A percentile compares a stretch with the other conserved stretches of the same genome.
Evolutionary conservation across 2,329 filamentous ascomycete species (phyloP).

Genomic region (Penicillium frequentans): DNA sequence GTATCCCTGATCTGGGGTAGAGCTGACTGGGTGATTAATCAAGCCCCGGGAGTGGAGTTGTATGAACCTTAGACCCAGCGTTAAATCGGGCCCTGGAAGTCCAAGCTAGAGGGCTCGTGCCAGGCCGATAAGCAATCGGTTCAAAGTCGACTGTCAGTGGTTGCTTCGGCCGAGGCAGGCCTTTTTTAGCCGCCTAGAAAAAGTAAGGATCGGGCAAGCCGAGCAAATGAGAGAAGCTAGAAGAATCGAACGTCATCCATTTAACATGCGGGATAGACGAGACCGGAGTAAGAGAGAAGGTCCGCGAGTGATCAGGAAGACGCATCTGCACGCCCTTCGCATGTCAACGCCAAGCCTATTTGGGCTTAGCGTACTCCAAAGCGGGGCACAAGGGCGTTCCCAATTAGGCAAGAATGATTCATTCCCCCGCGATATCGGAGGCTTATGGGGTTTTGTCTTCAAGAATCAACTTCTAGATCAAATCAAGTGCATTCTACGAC

Average conservation of each 20-base stretch:
- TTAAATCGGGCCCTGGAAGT: neutral
- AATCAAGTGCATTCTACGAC: neutral
- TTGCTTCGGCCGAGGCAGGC: neutral
- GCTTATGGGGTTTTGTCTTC: neutral
- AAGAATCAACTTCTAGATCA: neutral
- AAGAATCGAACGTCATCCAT: neutral
- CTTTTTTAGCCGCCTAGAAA: neutral
- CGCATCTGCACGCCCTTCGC: slow-evolving; percentile 28
- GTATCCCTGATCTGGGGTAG: slow-evolving; percentile 30
- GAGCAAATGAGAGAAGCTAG: neutral
- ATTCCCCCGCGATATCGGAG: slow-evolving; percentile 14
- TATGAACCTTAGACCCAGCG: slow-evolving; percentile 9
- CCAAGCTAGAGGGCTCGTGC: slow-evolving; percentile 3
- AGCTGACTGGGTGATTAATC: slow-evolving; percentile 25
- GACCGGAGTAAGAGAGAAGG: slow-evolving; percentile 5
- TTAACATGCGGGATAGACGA: slow-evolving; percentile 4
- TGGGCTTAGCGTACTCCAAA: slow-evolving; percentile 7
- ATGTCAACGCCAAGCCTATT: slow-evolving; percentile 30
- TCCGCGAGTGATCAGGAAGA: slow-evolving; percentile 10
- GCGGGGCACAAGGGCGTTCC: neutral
- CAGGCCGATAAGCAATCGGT: slow-evolving; percentile 14
- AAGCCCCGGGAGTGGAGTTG: slow-evolving; percentile 13
- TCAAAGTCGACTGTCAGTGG: slow-evolving; percentile 7
- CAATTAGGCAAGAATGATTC: slow-evolving; percentile 2
- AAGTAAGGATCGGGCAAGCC: neutral